A percentile compares a stretch with the other conserved stretches of the same genome.
Evolutionary conservation across 768 basidiomycete species (phyloP).

Genomic region (Scleroderma citrinum): DNA sequence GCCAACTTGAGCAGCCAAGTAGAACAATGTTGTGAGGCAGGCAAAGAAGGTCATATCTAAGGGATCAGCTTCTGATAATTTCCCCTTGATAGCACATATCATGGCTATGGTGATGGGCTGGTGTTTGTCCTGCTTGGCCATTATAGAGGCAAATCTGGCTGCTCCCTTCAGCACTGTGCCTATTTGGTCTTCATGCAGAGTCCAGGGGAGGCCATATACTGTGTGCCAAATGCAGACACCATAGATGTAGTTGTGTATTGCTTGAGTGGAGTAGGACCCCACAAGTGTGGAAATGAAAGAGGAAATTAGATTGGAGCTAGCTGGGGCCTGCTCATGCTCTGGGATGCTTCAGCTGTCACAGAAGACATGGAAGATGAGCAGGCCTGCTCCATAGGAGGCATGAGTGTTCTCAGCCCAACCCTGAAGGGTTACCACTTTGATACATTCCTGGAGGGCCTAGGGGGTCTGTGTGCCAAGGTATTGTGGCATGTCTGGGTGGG

Average conservation of each 20-base stretch:
- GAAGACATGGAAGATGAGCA: constrained; percentile 35
- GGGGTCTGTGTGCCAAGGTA: too few relatives aligned
- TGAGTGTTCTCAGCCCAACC: constrained; percentile 27
- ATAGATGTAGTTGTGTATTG: constrained; percentile 6
- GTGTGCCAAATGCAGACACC: too few relatives aligned
- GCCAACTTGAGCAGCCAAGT: constrained; percentile 7
- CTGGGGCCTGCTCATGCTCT: constrained; percentile 8
- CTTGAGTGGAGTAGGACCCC: constrained; percentile 5
- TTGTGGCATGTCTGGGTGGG: not conserved
- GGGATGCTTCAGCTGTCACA: constrained; percentile 24
- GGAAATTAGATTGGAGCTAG: not conserved
- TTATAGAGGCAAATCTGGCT: not conserved
- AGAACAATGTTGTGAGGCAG: constrained; percentile 18
- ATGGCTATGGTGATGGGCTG: not conserved
- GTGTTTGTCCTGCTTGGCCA: constrained; percentile 19
- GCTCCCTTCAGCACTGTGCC: constrained; percentile 26
- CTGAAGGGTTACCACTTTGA: constrained; percentile 1
- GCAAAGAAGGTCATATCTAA: constrained; percentile 10
- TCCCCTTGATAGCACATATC: not conserved
- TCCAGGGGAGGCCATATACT: constrained; percentile 13
- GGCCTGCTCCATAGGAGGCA: constrained; percentile 33
- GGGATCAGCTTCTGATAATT: not conserved
- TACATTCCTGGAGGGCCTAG: not conserved
- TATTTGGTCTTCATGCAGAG: constrained; percentile 6
- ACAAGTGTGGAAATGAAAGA: not conserved